Conservation (phyloP, 192 early-diverging fungal genomes). For the Coemansia sp. region DNA sequence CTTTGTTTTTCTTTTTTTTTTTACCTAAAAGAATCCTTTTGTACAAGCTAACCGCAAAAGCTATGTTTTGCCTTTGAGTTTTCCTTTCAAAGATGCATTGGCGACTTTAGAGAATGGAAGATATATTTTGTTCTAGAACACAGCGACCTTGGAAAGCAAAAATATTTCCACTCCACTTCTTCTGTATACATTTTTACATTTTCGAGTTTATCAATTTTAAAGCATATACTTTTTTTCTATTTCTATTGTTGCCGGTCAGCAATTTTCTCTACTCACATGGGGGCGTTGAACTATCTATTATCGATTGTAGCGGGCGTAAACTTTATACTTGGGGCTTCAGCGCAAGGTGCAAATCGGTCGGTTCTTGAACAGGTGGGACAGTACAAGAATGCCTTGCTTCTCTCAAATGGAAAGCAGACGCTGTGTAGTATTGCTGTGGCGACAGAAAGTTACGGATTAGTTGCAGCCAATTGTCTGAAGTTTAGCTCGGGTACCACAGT, state of each 20-base stretch:
- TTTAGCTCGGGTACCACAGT: neutral
- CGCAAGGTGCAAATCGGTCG: neutral
- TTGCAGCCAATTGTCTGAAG: slow-evolving; percentile 14
- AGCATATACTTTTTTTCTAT: neutral
- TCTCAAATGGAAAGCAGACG: slow-evolving; percentile 6
- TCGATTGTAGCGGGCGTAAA: neutral
- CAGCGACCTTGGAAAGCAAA: neutral
- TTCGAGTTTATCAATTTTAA: neutral
- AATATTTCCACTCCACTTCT: neutral
- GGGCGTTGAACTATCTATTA: neutral
- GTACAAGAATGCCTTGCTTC: slow-evolving; percentile 14
- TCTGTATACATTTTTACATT: neutral
- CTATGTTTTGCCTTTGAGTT: neutral
- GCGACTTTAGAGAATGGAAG: neutral
- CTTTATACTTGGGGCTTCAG: neutral
- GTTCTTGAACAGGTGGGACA: neutral
- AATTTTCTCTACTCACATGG: neutral
- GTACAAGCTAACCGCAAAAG: neutral
- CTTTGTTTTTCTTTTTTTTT: neutral
- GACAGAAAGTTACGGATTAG: slow-evolving; percentile 7
- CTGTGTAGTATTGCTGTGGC: slow-evolving; percentile 11
- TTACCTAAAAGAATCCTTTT: neutral
- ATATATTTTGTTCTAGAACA: neutral
- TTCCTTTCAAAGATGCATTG: neutral
- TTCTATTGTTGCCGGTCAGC: slow-evolving; percentile 1